phyloP scores from a whole-genome alignment of 495 filamentous ascomycete species.

The Penicillium psychrofluorescens region DNA sequence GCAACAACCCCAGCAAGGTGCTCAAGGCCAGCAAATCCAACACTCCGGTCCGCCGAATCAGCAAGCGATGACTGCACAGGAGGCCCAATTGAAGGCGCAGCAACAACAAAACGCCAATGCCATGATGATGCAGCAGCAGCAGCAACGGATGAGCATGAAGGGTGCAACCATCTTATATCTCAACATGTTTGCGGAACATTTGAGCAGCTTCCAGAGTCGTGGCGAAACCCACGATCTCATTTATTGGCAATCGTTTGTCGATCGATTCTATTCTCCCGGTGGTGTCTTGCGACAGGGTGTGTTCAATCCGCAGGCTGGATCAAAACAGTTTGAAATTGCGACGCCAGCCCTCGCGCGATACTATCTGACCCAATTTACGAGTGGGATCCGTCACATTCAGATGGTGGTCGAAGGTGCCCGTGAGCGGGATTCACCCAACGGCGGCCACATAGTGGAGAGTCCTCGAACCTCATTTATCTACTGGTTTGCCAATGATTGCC shows the following conservation, averaged over 20 bases:
- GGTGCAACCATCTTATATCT: conserved; percentile 56
- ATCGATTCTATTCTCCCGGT: conserved; percentile 63
- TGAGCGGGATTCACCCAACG: conserved; percentile 51
- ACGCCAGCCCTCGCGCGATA: conserved; percentile 70
- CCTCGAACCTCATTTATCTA: conserved; percentile 58
- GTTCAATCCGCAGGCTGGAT: conserved; percentile 37
- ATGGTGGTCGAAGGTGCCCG: conserved; percentile 54
- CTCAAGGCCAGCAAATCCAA: conserved; percentile 31
- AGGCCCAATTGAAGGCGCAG: conserved; percentile 37
- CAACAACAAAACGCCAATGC: conserved; percentile 36
- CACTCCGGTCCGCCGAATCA: conserved; percentile 35
- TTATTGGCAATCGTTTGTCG: conserved; percentile 72
- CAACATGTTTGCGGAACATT: conserved; percentile 60
- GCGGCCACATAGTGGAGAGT: conserved; percentile 59
- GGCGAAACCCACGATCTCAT: conserved; percentile 52
- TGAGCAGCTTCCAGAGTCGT: conserved; percentile 58
- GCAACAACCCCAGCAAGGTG: conserved; percentile 34
- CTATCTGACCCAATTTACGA: conserved; percentile 77
- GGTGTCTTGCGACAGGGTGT: conserved; percentile 63
- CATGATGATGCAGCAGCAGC: conserved; percentile 35
- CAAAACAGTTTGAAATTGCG: conserved; percentile 73
- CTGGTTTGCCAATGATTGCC: conserved; percentile 64
- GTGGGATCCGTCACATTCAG: conserved; percentile 71
- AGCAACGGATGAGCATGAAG: conserved; percentile 47
- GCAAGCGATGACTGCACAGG: conserved; percentile 31